Conservation (phyloP, 1,284 basidiomycete genomes). For the Malassezia caprae region DNA sequence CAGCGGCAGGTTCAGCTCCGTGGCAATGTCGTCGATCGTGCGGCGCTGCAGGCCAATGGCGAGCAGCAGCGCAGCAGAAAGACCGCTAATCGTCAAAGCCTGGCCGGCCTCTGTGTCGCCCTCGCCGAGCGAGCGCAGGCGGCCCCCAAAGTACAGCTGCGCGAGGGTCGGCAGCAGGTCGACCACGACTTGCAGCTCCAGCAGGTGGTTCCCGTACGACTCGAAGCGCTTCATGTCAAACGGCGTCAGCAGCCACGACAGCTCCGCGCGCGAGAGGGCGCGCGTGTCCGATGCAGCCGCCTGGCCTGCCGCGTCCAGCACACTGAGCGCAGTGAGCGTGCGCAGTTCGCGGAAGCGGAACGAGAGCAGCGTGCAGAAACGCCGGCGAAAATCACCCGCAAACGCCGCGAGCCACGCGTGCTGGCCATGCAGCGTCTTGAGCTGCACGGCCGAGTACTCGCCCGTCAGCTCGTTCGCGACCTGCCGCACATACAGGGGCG, state of each 20-base stretch:
- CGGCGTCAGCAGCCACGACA: constrained; percentile 67
- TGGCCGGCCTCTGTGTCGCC: constrained; percentile 16
- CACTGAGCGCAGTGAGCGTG: constrained; percentile 71
- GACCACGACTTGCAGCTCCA: constrained; percentile 91
- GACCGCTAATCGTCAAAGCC: constrained; percentile 29
- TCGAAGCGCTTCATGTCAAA: constrained; percentile 94
- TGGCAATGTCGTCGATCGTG: constrained; percentile 61
- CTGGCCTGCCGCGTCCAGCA: constrained; percentile 64
- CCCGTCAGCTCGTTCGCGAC: constrained; percentile 90
- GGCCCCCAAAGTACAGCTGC: constrained; percentile 67
- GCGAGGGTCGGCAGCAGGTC: constrained; percentile 78
- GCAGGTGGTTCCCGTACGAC: constrained; percentile 87
- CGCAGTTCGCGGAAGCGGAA: constrained; percentile 92
- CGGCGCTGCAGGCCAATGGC: constrained; percentile 87
- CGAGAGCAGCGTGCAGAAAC: constrained; percentile 79
- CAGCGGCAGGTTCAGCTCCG: constrained; percentile 62
- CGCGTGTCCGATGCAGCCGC: constrained; percentile 2
- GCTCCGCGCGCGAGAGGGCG: constrained; percentile 55
- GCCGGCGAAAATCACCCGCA: constrained; percentile 80
- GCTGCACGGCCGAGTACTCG: constrained; percentile 90
- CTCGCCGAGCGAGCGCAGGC: constrained; percentile 33
- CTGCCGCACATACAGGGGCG: constrained; percentile 85
- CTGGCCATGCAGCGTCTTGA: constrained; percentile 52
- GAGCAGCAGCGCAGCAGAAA: constrained; percentile 36
- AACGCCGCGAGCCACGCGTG: constrained; percentile 78